Evolutionary conservation across 164 flowering plant species (phyloP).

Genomic region (Platanus orientalis): DNA sequence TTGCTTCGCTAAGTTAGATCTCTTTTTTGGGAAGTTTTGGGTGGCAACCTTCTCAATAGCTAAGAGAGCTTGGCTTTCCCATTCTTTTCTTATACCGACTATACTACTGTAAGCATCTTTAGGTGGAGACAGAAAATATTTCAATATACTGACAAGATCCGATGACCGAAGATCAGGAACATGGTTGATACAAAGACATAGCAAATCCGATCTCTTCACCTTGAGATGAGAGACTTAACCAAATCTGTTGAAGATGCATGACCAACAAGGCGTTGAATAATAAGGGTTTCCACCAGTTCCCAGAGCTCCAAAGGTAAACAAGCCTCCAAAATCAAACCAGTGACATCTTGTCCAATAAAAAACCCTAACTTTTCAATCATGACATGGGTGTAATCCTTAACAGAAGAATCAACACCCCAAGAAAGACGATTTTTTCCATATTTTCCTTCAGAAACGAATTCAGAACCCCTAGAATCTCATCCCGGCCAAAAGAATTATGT

Average conservation of each 20-base stretch:
- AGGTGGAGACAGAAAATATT: slow-evolving; percentile 50
- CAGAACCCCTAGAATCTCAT: slow-evolving; percentile 37
- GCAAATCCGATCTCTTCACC: slow-evolving; percentile 43
- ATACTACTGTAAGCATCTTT: slow-evolving; percentile 29
- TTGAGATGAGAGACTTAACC: slow-evolving; percentile 33
- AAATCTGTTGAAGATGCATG: slow-evolving; percentile 29
- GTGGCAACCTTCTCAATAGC: slow-evolving; percentile 44
- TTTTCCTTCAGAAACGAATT: slow-evolving; percentile 40
- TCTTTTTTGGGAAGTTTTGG: slow-evolving; percentile 19
- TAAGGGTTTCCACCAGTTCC: slow-evolving; percentile 54
- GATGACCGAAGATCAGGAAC: slow-evolving; percentile 37
- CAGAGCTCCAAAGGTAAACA: slow-evolving; percentile 57
- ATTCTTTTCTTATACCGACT: slow-evolving; percentile 48
- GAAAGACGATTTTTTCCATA: slow-evolving; percentile 25
- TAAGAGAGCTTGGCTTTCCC: slow-evolving; percentile 65
- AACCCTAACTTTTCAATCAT: slow-evolving; percentile 50
- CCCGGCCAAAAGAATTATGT: slow-evolving; percentile 25
- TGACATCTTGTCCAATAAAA: slow-evolving; percentile 48
- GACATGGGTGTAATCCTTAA: slow-evolving; percentile 16
- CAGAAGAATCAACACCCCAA: slow-evolving; percentile 20
- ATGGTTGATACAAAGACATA: slow-evolving; percentile 54
- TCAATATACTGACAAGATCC: slow-evolving; percentile 59
- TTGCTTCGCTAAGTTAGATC: slow-evolving; percentile 36
- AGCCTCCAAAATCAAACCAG: slow-evolving; percentile 45
- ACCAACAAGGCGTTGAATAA: slow-evolving; percentile 40